Percentiles rank a stretch among this genome's conserved stretches.
These are phyloP conservation scores for Talaromyces nanjingensis DNA, from an alignment of 495 filamentous ascomycete genomes.

Conservation along the genomic window DNA sequence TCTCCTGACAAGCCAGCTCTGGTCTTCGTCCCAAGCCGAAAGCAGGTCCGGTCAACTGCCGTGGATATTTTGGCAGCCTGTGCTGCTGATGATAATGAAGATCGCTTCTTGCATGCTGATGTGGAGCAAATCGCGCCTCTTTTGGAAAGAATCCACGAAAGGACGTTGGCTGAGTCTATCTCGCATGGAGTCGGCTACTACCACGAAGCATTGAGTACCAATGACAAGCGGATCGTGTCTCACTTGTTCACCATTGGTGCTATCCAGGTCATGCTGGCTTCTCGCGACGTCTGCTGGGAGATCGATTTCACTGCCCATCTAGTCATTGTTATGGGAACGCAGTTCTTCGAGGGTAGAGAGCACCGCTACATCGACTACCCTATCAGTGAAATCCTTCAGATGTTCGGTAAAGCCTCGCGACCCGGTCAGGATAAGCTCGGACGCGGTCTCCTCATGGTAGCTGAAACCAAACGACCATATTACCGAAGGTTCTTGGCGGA, in stretches of 20 bases:
- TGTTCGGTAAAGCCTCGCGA: slow-evolving; percentile 91
- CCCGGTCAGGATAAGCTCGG: slow-evolving; percentile 71
- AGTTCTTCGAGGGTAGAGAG: slow-evolving; percentile 94
- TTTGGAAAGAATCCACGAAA: slow-evolving; percentile 74
- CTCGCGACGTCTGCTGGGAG: slow-evolving; percentile 95
- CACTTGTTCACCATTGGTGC: slow-evolving; percentile 87
- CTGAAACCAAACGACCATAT: slow-evolving; percentile 88
- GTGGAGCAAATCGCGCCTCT: slow-evolving; percentile 74
- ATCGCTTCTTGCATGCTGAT: slow-evolving; percentile 81
- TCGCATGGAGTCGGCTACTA: slow-evolving; percentile 96
- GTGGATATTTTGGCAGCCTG: slow-evolving; percentile 80
- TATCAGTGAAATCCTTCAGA: slow-evolving; percentile 95
- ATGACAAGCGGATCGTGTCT: slow-evolving; percentile 88
- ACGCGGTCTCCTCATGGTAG: slow-evolving; percentile 90
- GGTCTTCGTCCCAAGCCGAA: slow-evolving; percentile 86
- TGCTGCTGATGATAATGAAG: slow-evolving; percentile 83
- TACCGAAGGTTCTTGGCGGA: slow-evolving; percentile 99
- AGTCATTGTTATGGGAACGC: slow-evolving; percentile 97
- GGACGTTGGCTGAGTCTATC: slow-evolving; percentile 81
- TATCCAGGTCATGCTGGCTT: slow-evolving; percentile 88
- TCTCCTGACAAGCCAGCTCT: slow-evolving; percentile 85
- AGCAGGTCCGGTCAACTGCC: slow-evolving; percentile 85
- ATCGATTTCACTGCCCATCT: slow-evolving; percentile 80
- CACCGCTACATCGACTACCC: slow-evolving; percentile 98
- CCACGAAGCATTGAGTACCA: slow-evolving; percentile 82